phyloP scores from a whole-genome alignment of 139 green algal genomes.

The Spirogloea muscicola region DNA sequence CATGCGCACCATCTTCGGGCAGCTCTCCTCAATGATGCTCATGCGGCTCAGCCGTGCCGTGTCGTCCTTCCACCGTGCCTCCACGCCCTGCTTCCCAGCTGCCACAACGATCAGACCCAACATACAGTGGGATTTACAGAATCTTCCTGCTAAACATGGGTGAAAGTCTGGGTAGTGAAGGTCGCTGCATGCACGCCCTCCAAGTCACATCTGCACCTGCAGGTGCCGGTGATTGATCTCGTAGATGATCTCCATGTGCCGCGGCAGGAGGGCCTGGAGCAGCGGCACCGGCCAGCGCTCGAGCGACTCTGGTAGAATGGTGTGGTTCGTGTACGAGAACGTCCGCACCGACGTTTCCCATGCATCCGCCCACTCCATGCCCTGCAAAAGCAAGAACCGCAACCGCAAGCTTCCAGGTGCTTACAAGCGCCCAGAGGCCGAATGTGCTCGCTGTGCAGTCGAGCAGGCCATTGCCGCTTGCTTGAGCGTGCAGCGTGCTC shows the following conservation, averaged over 20 bases:
- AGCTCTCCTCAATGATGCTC: conserved; percentile 92
- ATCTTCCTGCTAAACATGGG: too few relatives aligned
- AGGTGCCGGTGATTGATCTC: conserved; percentile 98
- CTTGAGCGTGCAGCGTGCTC: too few relatives aligned
- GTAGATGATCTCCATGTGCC: conserved; percentile 99
- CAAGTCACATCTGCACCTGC: too few relatives aligned
- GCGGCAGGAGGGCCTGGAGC: conserved; percentile 62
- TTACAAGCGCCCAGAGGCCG: too few relatives aligned
- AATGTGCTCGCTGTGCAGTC: too few relatives aligned
- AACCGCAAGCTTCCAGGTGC: too few relatives aligned
- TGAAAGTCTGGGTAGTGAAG: too few relatives aligned
- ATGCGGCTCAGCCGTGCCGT: conserved; percentile 77
- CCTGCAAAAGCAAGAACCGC: too few relatives aligned
- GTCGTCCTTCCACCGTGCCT: conserved; percentile 66
- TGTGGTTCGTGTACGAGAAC: conserved; percentile 79
- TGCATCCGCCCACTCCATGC: conserved; percentile 84
- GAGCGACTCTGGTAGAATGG: conserved; percentile 94
- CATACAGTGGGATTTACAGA: too few relatives aligned
- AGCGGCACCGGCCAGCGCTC: conserved; percentile 67
- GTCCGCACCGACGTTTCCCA: conserved; percentile 78
- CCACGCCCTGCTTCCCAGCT: conserved; percentile 47
- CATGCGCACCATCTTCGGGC: conserved; percentile 87
- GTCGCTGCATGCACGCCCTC: too few relatives aligned
- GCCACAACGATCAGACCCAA: too few relatives aligned
- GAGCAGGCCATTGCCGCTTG: too few relatives aligned